phyloP scores from a whole-genome alignment of 345 rosid genomes.

The Carallia brachiata region DNA sequence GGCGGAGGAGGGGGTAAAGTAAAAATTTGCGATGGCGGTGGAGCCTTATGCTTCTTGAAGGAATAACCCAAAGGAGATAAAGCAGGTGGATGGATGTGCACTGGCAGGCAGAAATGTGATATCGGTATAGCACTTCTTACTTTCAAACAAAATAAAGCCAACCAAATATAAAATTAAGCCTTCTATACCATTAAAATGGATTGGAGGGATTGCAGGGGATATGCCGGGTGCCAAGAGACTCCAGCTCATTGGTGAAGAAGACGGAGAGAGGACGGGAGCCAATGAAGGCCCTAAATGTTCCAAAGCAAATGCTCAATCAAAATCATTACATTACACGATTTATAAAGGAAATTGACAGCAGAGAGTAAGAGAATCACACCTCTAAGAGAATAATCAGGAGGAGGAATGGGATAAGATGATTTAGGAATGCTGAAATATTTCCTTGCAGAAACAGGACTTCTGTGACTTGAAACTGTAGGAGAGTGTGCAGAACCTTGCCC shows the following conservation, averaged over 20 bases:
- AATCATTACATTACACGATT: too few relatives aligned
- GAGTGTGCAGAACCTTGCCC: slow-evolving; percentile 28
- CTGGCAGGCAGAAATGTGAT: slow-evolving; percentile 24
- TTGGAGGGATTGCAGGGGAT: slow-evolving; percentile 22
- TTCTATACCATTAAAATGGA: slow-evolving; percentile 34
- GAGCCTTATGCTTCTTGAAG: slow-evolving; percentile 40
- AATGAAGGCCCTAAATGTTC: slow-evolving; percentile 32
- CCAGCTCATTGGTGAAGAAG: slow-evolving; percentile 27
- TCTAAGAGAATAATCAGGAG: slow-evolving; percentile 22
- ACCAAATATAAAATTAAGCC: slow-evolving; percentile 6
- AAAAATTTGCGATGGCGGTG: slow-evolving; percentile 40
- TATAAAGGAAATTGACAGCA: too few relatives aligned
- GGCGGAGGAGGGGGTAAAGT: slow-evolving; percentile 69
- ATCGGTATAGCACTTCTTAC: slow-evolving; percentile 7
- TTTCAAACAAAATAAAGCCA: slow-evolving; percentile 11
- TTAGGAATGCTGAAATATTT: slow-evolving; percentile 23
- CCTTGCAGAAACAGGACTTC: slow-evolving; percentile 30
- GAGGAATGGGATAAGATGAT: slow-evolving; percentile 27
- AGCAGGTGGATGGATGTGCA: slow-evolving; percentile 39
- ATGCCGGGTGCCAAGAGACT: slow-evolving; percentile 35
- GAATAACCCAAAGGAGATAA: slow-evolving; percentile 39
- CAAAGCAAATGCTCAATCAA: background rate
- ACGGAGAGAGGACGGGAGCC: slow-evolving; percentile 32
- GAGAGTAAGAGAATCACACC: slow-evolving; percentile 23
- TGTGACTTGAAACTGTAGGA: slow-evolving; percentile 30